Percentiles rank a stretch among this genome's conserved stretches.
Evolutionary conservation across 495 filamentous ascomycete species (phyloP).

Genomic region (Neurospora sp.): DNA sequence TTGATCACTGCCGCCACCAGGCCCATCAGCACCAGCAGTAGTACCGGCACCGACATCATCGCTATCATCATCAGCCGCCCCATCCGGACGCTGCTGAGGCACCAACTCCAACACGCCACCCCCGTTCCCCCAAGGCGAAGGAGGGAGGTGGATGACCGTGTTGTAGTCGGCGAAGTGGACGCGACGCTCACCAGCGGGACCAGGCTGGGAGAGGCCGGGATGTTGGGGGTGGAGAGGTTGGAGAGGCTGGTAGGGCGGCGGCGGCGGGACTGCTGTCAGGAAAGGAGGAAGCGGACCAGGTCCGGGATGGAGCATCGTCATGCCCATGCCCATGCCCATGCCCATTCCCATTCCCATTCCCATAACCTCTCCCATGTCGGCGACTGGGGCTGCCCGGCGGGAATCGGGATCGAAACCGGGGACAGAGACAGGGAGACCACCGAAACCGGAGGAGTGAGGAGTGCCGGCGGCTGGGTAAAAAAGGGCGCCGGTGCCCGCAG

Average conservation of each 20-base stretch:
- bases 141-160: neutral
- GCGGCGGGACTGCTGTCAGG: neutral
- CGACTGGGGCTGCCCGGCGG: no score
- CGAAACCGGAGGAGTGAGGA: neutral
- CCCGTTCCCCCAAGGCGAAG: neutral
- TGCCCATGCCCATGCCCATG: neutral
- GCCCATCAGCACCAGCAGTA: no score
- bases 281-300: neutral
- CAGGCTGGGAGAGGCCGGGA: neutral
- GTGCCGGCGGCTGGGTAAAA: neutral
- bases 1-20: no score
- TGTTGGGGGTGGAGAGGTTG: neutral
- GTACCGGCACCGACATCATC: no score
- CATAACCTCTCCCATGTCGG: no score
- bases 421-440: no score
- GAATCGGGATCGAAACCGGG: neutral
- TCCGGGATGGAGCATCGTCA: neutral
- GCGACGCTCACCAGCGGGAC: neutral
- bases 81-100: neutral
- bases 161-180: neutral
- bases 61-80: neutral
- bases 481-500: neutral
- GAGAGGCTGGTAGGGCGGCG: neutral
- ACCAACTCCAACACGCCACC: neutral
- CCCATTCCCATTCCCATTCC: no score